These are phyloP conservation scores for Ajuga reptans DNA, from an alignment of 305 asterid species.

Conservation along the genomic window DNA sequence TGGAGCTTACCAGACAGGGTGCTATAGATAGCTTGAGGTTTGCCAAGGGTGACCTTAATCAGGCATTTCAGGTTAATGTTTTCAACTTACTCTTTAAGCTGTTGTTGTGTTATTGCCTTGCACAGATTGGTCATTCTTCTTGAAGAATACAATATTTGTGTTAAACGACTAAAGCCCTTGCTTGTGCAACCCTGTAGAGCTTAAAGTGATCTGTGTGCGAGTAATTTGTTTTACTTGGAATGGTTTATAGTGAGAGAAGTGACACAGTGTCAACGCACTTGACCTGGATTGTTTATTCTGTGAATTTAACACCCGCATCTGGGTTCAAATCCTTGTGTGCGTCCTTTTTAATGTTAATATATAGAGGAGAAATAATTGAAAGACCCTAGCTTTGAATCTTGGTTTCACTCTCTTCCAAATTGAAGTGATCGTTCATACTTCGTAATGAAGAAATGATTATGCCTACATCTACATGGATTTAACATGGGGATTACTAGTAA, in stretches of 20 bases:
- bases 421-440: neutral
- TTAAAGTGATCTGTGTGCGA: neutral
- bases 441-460: neutral
- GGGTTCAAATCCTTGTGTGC: neutral
- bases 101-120: neutral
- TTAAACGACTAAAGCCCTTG: neutral
- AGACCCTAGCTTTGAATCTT: neutral
- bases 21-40: conserved; percentile 91
- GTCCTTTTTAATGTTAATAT: neutral
- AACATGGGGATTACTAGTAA: neutral
- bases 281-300: neutral
- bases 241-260: neutral
- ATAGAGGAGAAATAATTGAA: neutral
- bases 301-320: neutral
- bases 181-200: conserved; percentile 8
- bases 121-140: conserved; percentile 1
- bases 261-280: neutral
- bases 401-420: neutral
- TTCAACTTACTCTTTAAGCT: conserved; percentile 10
- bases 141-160: neutral
- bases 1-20: conserved; percentile 92
- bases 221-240: neutral
- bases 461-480: neutral
- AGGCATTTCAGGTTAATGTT: conserved; percentile 79
- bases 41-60: conserved; percentile 81